Evolutionary conservation across 1,139 yeast species (phyloP).

Genomic region (Hansenula lynferdii): DNA sequence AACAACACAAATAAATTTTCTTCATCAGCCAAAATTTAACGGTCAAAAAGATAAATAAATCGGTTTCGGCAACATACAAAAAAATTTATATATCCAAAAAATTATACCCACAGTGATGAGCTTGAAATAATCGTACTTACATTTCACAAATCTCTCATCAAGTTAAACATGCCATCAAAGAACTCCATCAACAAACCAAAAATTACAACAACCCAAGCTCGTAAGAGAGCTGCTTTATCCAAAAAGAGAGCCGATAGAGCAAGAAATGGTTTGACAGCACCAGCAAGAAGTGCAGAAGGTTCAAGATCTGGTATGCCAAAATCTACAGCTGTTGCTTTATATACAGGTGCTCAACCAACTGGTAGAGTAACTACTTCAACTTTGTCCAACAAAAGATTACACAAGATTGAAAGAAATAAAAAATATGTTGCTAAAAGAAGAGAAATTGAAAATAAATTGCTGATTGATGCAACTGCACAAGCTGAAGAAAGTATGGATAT

Average conservation of each 20-base stretch:
- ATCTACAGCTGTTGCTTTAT: conserved; percentile 63
- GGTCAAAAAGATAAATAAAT: no score
- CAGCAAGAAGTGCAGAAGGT: conserved; percentile 39
- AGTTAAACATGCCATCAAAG: conserved; percentile 60
- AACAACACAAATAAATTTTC: no score
- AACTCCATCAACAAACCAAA: conserved; percentile 80
- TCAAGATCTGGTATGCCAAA: conserved; percentile 44
- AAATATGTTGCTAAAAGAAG: conserved; percentile 59
- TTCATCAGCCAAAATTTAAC: no score
- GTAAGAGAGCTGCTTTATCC: conserved; percentile 49
- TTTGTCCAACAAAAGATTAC: conserved; percentile 74
- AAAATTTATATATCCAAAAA: neutral
- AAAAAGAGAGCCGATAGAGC: conserved; percentile 55
- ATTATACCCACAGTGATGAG: neutral
- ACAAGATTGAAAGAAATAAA: conserved; percentile 76
- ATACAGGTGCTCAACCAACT: conserved; percentile 37
- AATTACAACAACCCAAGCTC: conserved; percentile 49
- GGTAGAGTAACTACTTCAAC: conserved; percentile 52
- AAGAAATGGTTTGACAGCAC: conserved; percentile 34
- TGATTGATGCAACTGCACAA: conserved; percentile 43
- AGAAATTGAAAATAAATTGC: conserved; percentile 30
- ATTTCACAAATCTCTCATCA: neutral
- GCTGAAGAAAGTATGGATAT: conserved; percentile 37
- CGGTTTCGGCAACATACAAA: neutral
- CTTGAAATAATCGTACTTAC: neutral